Percentiles rank a stretch among this genome's conserved stretches.
phyloP scores from a whole-genome alignment of 495 filamentous ascomycete genomes.

The Astrocystis sublimbata region DNA sequence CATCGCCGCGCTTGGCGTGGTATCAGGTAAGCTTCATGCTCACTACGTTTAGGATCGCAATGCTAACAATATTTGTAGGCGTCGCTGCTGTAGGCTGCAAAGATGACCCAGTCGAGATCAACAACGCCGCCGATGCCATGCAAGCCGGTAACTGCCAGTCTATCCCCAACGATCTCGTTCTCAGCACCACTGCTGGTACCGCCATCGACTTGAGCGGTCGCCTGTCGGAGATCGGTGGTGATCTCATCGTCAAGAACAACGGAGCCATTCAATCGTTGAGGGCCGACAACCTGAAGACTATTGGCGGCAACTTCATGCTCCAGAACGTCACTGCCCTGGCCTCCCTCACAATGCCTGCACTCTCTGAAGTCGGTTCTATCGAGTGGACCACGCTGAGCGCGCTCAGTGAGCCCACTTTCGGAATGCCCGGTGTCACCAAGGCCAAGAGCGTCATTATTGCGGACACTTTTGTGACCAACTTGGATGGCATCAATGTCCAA shows the following conservation, averaged over 20 bases:
- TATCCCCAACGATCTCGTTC: conserved; percentile 68
- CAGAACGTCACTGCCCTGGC: conserved; percentile 65
- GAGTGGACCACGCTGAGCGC: conserved; percentile 71
- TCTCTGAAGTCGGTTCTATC: conserved; percentile 65
- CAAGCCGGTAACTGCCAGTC: conserved; percentile 64
- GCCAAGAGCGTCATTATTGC: conserved; percentile 68
- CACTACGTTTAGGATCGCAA: neutral
- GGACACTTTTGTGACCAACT: conserved; percentile 74
- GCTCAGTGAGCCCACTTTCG: conserved; percentile 68
- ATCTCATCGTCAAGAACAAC: conserved; percentile 62
- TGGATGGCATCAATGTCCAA: conserved; percentile 76
- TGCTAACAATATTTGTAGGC: conserved; percentile 23
- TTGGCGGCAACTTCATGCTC: conserved; percentile 67
- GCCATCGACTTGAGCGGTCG: conserved; percentile 53
- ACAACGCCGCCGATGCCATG: conserved; percentile 70
- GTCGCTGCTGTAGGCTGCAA: conserved; percentile 43
- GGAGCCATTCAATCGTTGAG: conserved; percentile 56
- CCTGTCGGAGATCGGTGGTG: conserved; percentile 62
- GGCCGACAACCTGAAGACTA: conserved; percentile 46
- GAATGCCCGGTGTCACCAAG: conserved; percentile 57
- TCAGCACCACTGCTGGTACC: conserved; percentile 55
- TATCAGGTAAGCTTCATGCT: conserved; percentile 57
- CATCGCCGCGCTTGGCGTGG: conserved; percentile 62
- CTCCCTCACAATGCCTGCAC: conserved; percentile 60
- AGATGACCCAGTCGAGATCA: conserved; percentile 58